These are phyloP conservation scores for Thelonectria olida DNA, from an alignment of 2,329 filamentous ascomycete genomes.

Conservation along the genomic window DNA sequence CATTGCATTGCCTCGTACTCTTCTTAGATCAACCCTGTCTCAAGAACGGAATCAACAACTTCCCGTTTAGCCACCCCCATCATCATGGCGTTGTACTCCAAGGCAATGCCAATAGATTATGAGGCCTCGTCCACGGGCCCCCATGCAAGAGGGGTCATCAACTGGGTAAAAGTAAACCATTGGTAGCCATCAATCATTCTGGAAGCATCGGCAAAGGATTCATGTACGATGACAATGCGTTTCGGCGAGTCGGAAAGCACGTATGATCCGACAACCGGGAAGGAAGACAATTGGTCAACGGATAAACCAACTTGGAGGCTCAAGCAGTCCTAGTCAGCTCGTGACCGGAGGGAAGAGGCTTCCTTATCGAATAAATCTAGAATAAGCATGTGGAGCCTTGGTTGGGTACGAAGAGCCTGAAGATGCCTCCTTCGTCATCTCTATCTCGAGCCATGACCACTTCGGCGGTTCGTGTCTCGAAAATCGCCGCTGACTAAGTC, in stretches of 20 bases:
- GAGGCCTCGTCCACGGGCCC: too few relatives aligned
- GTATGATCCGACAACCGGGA: neutral
- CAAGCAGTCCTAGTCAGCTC: neutral
- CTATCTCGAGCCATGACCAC: neutral
- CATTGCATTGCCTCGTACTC: too few relatives aligned
- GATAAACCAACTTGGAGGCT: neutral
- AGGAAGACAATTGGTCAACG: neutral
- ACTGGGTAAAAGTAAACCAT: too few relatives aligned
- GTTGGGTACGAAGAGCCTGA: neutral
- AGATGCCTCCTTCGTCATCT: neutral
- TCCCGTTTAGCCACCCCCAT: too few relatives aligned
- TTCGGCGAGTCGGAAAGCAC: neutral
- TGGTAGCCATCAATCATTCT: too few relatives aligned
- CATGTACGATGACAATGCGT: neutral
- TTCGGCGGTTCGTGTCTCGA: neutral
- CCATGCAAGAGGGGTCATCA: too few relatives aligned
- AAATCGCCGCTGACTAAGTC: conserved; percentile 1
- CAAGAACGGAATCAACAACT: too few relatives aligned
- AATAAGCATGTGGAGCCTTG: neutral
- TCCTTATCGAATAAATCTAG: neutral
- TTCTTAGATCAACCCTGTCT: too few relatives aligned
- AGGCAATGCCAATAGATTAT: too few relatives aligned
- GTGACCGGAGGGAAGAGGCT: too few relatives aligned
- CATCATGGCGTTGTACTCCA: too few relatives aligned
- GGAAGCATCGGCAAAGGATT: neutral